Evolutionary conservation across 1,284 basidiomycete genomes (phyloP).

Genomic region (Marasmius tenuissimus): DNA sequence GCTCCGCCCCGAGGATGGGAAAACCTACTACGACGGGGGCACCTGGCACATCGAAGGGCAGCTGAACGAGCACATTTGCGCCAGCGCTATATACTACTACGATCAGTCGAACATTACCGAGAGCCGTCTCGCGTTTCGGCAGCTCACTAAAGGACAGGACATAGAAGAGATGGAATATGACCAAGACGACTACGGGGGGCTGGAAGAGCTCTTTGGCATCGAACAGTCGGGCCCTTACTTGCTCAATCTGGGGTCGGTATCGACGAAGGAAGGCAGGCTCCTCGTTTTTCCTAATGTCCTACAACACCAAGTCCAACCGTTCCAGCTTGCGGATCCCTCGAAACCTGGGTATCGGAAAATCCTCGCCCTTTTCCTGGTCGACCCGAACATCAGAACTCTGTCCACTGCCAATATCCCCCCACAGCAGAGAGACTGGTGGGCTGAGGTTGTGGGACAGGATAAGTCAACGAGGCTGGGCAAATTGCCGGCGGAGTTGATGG

Average conservation of each 20-base stretch:
- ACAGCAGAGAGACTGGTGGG: constrained; percentile 40
- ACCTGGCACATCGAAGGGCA: constrained; percentile 40
- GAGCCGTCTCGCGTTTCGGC: constrained; percentile 31
- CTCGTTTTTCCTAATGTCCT: constrained; percentile 39
- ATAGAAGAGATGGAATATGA: constrained; percentile 16
- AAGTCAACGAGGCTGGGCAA: background rate
- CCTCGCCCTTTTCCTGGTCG: constrained; percentile 48
- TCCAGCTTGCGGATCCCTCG: constrained; percentile 39
- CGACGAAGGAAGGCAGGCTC: background rate
- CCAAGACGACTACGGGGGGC: constrained; percentile 28
- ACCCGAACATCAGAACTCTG: constrained; percentile 42
- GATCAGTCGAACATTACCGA: constrained; percentile 32
- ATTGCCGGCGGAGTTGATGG: constrained; percentile 21
- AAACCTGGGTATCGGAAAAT: constrained; percentile 50
- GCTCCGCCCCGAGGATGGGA: constrained; percentile 40
- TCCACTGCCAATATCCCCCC: constrained; percentile 43
- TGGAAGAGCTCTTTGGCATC: constrained; percentile 25
- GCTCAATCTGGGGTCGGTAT: constrained; percentile 19
- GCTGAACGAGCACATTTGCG: constrained; percentile 46
- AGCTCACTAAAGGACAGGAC: constrained; percentile 8
- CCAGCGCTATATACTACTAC: constrained; percentile 42
- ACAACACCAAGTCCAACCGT: constrained; percentile 43
- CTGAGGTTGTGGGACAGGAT: constrained; percentile 12
- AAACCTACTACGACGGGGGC: constrained; percentile 34
- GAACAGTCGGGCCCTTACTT: constrained; percentile 6